These are phyloP conservation scores for Fusarium luffae DNA, from an alignment of 2,329 filamentous ascomycete genomes.

Conservation along the genomic window DNA sequence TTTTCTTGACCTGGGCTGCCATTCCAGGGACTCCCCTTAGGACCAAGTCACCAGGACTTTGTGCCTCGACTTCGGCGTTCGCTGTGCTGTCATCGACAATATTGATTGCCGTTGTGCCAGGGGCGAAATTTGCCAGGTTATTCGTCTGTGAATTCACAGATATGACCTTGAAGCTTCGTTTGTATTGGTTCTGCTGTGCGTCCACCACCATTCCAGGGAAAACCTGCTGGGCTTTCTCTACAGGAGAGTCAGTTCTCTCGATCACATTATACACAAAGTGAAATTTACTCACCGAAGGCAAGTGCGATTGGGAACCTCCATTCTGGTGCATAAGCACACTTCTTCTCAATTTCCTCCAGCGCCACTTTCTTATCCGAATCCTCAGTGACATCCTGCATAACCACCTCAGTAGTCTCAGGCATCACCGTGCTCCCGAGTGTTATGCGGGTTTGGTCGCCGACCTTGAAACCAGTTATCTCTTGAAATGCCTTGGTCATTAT, in stretches of 20 bases:
- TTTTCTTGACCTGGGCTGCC: slow-evolving; percentile 67
- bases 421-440: slow-evolving; percentile 65
- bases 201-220: slow-evolving; percentile 78
- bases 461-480: slow-evolving; percentile 75
- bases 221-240: slow-evolving; percentile 73
- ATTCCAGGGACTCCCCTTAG: slow-evolving; percentile 75
- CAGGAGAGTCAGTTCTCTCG: slow-evolving; percentile 2
- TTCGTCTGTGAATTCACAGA: slow-evolving; percentile 65
- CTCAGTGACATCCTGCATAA: slow-evolving; percentile 67
- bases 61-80: slow-evolving; percentile 21
- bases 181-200: slow-evolving; percentile 52
- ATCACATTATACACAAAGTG: not conserved
- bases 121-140: slow-evolving; percentile 58
- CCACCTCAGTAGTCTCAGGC: slow-evolving; percentile 66
- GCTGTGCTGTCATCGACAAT: slow-evolving; percentile 49
- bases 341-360: slow-evolving; percentile 44
- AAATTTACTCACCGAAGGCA: slow-evolving; percentile 46
- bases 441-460: slow-evolving; percentile 73
- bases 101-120: slow-evolving; percentile 52
- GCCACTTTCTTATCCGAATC: slow-evolving; percentile 15
- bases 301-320: slow-evolving; percentile 54
- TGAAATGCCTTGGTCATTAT: slow-evolving; percentile 80
- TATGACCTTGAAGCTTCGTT: slow-evolving; percentile 62
- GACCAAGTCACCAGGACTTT: slow-evolving; percentile 52
- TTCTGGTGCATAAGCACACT: slow-evolving; percentile 46